Percentiles rank a stretch among this genome's conserved stretches.
Conservation (phyloP, 192 early-diverging fungal species). For the Glomus cerebriforme region DNA sequence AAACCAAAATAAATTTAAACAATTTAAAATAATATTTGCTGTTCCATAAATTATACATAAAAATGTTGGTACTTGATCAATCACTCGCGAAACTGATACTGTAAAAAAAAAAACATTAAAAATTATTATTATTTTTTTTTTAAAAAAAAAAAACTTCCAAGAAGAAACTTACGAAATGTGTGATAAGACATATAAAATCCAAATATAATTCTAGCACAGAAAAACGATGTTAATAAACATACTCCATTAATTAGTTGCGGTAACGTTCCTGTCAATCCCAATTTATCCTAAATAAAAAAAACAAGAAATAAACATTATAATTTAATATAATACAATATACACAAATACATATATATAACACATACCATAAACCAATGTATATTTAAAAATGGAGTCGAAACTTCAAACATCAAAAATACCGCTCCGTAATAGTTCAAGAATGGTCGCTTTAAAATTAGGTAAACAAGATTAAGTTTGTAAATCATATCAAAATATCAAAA, state of each 20-base stretch:
- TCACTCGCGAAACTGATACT: slow-evolving; percentile 36
- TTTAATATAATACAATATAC: neutral
- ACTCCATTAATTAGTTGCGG: slow-evolving; percentile 85
- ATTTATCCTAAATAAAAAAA: slow-evolving; percentile 69
- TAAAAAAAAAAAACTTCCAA: slow-evolving; percentile 20
- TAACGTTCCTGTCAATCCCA: slow-evolving; percentile 75
- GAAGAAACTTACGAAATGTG: slow-evolving; percentile 51
- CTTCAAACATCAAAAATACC: slow-evolving; percentile 87
- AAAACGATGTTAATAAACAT: slow-evolving; percentile 74
- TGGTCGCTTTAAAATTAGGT: slow-evolving; percentile 57
- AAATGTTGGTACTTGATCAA: slow-evolving; percentile 41
- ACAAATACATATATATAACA: neutral
- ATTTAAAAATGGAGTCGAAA: slow-evolving; percentile 90
- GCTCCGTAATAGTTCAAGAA: slow-evolving; percentile 87
- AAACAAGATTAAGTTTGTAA: no score
- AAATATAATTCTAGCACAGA: slow-evolving; percentile 73
- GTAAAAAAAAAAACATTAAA: neutral
- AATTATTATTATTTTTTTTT: neutral
- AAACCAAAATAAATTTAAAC: slow-evolving; percentile 69
- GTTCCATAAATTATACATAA: slow-evolving; percentile 51
- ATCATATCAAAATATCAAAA: neutral
- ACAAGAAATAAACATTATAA: neutral
- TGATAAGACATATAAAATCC: slow-evolving; percentile 74
- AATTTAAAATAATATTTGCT: slow-evolving; percentile 62
- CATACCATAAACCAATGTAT: slow-evolving; percentile 76